Evolutionary conservation across 495 filamentous ascomycete species (phyloP).

Genomic region (Tetracladium marchalianum): DNA sequence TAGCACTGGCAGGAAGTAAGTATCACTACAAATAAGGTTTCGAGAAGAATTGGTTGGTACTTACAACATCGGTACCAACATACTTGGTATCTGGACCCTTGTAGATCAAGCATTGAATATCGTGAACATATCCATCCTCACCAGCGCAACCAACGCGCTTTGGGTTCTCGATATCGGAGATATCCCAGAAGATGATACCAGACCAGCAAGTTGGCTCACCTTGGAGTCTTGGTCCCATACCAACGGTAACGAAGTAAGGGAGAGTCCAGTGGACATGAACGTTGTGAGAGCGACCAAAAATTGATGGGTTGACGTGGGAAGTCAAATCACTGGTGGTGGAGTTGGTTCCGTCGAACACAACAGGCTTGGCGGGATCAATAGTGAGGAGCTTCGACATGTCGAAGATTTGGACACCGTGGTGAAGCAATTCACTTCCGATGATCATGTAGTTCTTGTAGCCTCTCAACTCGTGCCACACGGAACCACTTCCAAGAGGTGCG

Average conservation of each 20-base stretch:
- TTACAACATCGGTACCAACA: conserved; percentile 36
- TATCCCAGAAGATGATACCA: conserved; percentile 47
- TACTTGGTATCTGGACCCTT: conserved; percentile 44
- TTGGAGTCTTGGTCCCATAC: conserved; percentile 29
- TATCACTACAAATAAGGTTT: no score
- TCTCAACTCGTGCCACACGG: conserved; percentile 41
- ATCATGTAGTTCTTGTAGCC: conserved; percentile 35
- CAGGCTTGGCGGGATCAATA: conserved; percentile 1
- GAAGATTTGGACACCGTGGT: conserved; percentile 43
- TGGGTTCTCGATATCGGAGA: conserved; percentile 38
- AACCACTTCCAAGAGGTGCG: conserved; percentile 11
- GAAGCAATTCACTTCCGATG: conserved; percentile 38
- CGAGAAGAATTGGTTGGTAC: no score
- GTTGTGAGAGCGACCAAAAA: conserved; percentile 39
- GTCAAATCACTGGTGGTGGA: conserved; percentile 26
- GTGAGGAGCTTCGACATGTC: conserved; percentile 27
- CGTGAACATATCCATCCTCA: conserved; percentile 51
- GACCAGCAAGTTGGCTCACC: conserved; percentile 30
- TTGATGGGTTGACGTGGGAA: conserved; percentile 29
- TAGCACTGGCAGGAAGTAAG: conserved; percentile 29
- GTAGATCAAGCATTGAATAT: conserved; percentile 51
- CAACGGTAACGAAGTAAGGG: conserved; percentile 41
- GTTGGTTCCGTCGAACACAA: conserved; percentile 19
- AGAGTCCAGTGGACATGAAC: conserved; percentile 40
- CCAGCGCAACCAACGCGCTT: conserved; percentile 39